Evolutionary conservation across 2,329 filamentous ascomycete genomes (phyloP), one percentile per base, ranked within the genome.

Genomic region (Aspergillus transmontanensis): DNA sequence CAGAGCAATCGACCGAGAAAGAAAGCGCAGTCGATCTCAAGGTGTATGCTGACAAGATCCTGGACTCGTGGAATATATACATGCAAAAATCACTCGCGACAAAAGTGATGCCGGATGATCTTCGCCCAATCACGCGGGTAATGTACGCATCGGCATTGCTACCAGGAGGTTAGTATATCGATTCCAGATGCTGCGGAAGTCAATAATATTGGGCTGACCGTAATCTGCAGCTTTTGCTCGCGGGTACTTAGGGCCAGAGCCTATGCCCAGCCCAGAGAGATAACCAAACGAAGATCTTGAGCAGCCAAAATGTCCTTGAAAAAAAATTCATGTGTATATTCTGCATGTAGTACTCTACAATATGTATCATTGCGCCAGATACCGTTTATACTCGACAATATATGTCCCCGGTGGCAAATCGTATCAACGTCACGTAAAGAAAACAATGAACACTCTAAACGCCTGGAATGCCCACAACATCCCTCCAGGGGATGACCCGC

Each of bases 101-200:
- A 26, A 67, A 68, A 19, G 66, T 75, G 23, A 72, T 79, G 1
- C 75, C 79, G 16, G 71, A 79, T 5, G 83, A 84, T 53, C 68
- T 87, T 66, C 74, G 78, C 51, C 84, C 85, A 0, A 87, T 87
- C 46, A 86, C 84, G 5, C 72, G 79, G 26, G 84, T 84, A 45
- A 87, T 87, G 85, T 86, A 85, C 75, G 83, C 85, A 16, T 78
- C 84, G 5, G 84, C 84, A 39, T 67, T 87, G 66, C 79, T 85
- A 57, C 83, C 84, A 5, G 85, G 85, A 67, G 83, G 85, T 86
- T 68, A 82, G 83, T 77, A 30, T 14, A 19, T 19, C 19, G 30
- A 30, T n/a, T 30, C 14, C 21, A 12, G 32, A 54, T 14, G 36
- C n/a, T n/a, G 12, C n/a, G 7, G 16, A 9, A 51, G 26, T 51